These are phyloP conservation scores for Camellia granthamiana DNA, from an alignment of 148 eudicot genomes.

Conservation along the genomic window DNA sequence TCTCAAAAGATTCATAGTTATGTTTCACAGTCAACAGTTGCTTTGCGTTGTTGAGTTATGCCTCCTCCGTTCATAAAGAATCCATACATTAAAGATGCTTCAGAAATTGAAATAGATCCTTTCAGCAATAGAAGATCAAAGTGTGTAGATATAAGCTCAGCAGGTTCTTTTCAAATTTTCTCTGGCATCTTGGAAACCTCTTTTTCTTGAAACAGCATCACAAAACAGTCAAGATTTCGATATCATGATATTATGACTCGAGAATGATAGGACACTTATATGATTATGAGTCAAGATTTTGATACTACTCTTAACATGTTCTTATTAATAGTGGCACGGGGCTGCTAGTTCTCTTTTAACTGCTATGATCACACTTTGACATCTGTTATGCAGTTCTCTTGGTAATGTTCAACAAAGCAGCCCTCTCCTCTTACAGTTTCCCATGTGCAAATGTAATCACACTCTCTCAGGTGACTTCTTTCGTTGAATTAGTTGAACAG, in stretches of 20 bases:
- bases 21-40: too few relatives aligned
- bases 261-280: not conserved
- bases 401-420: conserved; percentile 77
- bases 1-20: too few relatives aligned
- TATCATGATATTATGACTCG: not conserved
- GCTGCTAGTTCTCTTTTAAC: not conserved
- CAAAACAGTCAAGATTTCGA: too few relatives aligned
- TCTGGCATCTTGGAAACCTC: too few relatives aligned
- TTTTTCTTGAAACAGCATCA: too few relatives aligned
- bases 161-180: too few relatives aligned
- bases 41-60: too few relatives aligned
- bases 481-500: not conserved
- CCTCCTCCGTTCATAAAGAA: too few relatives aligned
- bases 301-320: not conserved
- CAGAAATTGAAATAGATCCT: too few relatives aligned
- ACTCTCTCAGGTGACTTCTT: conserved; percentile 56
- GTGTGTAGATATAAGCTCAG: too few relatives aligned
- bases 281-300: not conserved
- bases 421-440: conserved; percentile 68
- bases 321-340: not conserved
- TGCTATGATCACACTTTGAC: not conserved
- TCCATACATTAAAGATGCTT: too few relatives aligned
- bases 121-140: too few relatives aligned
- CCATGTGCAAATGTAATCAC: conserved; percentile 83
- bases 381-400: conserved; percentile 53